phyloP scores from a whole-genome alignment of 345 rosid species.

The Linum lewisii region DNA sequence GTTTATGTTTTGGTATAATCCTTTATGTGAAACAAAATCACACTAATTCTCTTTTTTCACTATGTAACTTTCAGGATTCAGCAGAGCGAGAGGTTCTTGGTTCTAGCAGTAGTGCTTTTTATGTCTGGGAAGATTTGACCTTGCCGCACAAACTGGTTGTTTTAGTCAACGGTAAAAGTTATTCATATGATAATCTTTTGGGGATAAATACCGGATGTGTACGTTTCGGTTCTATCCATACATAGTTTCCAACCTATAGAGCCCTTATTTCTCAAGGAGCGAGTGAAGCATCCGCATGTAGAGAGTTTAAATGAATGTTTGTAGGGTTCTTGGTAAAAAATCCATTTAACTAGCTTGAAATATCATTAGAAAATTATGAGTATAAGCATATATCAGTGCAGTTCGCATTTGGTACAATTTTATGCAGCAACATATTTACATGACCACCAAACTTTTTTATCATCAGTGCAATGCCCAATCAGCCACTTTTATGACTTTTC shows the following conservation, averaged over 20 bases:
- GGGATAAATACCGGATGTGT: background rate
- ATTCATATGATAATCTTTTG: background rate
- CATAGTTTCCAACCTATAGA: too few species aligned
- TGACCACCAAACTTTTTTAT: constrained; percentile 1
- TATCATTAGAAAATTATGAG: background rate
- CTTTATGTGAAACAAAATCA: constrained; percentile 1
- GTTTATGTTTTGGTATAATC: constrained; percentile 2
- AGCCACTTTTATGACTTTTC: too few species aligned
- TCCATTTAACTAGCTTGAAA: too few species aligned
- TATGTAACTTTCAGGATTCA: constrained; percentile 52
- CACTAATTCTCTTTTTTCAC: constrained; percentile 7
- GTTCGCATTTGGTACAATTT: background rate
- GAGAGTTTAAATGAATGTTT: too few species aligned
- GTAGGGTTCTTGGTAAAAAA: too few species aligned
- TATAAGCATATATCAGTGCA: background rate
- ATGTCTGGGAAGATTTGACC: constrained; percentile 89
- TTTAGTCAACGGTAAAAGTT: constrained; percentile 50
- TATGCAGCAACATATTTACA: too few species aligned
- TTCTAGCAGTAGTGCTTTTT: constrained; percentile 50
- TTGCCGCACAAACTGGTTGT: constrained; percentile 81
- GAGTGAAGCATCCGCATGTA: too few species aligned
- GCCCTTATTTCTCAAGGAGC: too few species aligned
- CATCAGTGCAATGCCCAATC: too few species aligned
- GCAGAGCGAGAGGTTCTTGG: constrained; percentile 70
- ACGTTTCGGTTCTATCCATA: too few species aligned